These are phyloP conservation scores for Kwoniella bestiolae DNA, from an alignment of 768 basidiomycete genomes.

Conservation along the genomic window DNA sequence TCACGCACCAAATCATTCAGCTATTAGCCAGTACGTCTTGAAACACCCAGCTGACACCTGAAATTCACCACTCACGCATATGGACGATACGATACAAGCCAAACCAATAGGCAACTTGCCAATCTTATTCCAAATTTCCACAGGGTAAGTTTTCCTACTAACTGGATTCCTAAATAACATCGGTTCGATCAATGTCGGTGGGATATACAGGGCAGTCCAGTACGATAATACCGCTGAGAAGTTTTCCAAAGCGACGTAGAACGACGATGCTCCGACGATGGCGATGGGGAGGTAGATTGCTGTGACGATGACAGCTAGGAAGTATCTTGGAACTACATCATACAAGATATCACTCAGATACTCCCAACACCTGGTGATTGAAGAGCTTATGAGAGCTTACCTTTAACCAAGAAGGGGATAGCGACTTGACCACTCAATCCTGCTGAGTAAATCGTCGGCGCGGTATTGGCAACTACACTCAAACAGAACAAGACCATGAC, in stretches of 20 bases:
- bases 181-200: constrained; percentile 47
- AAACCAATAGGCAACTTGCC: constrained; percentile 45
- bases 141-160: constrained; percentile 38
- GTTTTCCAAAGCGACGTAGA: constrained; percentile 50
- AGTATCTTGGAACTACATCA: constrained; percentile 47
- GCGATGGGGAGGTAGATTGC: constrained; percentile 53
- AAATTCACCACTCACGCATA: constrained; percentile 46
- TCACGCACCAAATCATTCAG: background rate
- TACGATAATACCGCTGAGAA: constrained; percentile 47
- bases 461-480: constrained; percentile 77
- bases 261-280: constrained; percentile 49
- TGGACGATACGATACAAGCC: constrained; percentile 37
- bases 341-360: background rate
- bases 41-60: too few relatives aligned
- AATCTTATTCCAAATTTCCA: constrained; percentile 42
- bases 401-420: constrained; percentile 46
- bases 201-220: constrained; percentile 53
- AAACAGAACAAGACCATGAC: constrained; percentile 67
- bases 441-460: constrained; percentile 71
- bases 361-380: background rate
- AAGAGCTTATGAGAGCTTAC: constrained; percentile 21
- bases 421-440: constrained; percentile 51
- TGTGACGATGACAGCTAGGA: constrained; percentile 49
- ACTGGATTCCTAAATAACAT: constrained; percentile 48
- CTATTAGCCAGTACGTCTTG: too few relatives aligned